Base-by-base conservation (phyloP, 257 asterid species). In the Lycium barbarum region DNA sequence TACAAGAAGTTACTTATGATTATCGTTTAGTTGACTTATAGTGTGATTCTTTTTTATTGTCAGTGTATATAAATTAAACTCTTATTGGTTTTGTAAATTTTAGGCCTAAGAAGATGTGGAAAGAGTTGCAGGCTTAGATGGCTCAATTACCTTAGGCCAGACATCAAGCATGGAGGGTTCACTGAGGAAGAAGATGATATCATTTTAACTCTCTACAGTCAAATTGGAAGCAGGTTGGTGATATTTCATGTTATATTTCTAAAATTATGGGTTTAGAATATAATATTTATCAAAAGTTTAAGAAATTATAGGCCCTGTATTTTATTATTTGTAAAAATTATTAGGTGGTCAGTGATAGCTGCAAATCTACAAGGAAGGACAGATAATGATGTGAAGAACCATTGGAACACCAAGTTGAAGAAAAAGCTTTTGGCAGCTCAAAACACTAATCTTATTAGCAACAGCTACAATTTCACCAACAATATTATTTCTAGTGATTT, bases 41-140 rank as follows among this genome's bases (percentile, higher is more conserved):
- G 33, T 26, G 33, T 26, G 33, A 26, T 26, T 26, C 33, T 26
- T 3, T 40, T 12, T 2, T 54, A 54, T 1, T 2, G 12, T 54
- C 18, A 12, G 4, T 5, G 38, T 5, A 47, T 72, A 72, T 18
- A 72, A 1, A 18, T 18, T 18, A 14, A 6, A 51, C 11, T 43
- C 26, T 8, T 9, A 38, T 33, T 81, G 17, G 5, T 9, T 67
- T 6, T 7, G 11, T 12, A 7, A 20, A 47, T 18, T 83, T 38
- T 55, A 94, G 97, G 94, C 6, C 91, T 94, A 55, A 92, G 84
- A 38, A 93, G 95, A n/a, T 94, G 98, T 4, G 97, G 98, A 0
- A 94, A 94, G 88, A 94, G 98, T 54, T 94, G 97, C 71, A 89
- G 97, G 4, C 87, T 94, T 40, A 90, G 98, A 86, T 94, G 98